phyloP scores from a whole-genome alignment of 164 flowering plant genomes.

The Cinnamomum chago region DNA sequence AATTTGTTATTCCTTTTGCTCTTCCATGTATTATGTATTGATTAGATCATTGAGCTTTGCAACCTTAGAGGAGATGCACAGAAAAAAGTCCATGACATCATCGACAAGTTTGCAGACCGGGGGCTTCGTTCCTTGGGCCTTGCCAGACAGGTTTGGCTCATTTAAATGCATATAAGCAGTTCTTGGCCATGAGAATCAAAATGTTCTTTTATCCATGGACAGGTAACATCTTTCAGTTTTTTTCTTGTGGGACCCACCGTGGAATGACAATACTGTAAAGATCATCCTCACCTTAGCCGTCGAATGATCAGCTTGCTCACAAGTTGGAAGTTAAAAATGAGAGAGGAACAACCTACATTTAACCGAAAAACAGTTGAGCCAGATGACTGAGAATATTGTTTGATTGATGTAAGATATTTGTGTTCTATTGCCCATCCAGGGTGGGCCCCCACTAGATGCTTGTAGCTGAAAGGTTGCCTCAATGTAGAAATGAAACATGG shows the following conservation, averaged over 20 bases:
- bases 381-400: too few relatives aligned
- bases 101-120: constrained; percentile 56
- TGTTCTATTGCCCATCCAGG: too few relatives aligned
- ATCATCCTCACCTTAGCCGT: neutral
- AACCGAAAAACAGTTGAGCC: too few relatives aligned
- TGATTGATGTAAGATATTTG: too few relatives aligned
- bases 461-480: too few relatives aligned
- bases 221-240: neutral
- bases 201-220: neutral
- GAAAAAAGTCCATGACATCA: constrained; percentile 47
- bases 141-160: constrained; percentile 46
- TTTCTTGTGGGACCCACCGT: neutral
- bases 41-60: constrained; percentile 72
- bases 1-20: neutral
- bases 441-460: too few relatives aligned
- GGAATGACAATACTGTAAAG: neutral
- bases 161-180: neutral
- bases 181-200: neutral
- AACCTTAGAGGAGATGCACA: constrained; percentile 41
- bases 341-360: neutral
- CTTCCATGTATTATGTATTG: neutral
- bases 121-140: constrained; percentile 83
- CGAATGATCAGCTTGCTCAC: neutral
- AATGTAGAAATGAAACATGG: too few relatives aligned
- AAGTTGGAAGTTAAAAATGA: neutral